Evolutionary conservation across 176 grass and related monocot species (phyloP), one percentile per base, ranked within the genome.

Genomic region (Typha latifolia): DNA sequence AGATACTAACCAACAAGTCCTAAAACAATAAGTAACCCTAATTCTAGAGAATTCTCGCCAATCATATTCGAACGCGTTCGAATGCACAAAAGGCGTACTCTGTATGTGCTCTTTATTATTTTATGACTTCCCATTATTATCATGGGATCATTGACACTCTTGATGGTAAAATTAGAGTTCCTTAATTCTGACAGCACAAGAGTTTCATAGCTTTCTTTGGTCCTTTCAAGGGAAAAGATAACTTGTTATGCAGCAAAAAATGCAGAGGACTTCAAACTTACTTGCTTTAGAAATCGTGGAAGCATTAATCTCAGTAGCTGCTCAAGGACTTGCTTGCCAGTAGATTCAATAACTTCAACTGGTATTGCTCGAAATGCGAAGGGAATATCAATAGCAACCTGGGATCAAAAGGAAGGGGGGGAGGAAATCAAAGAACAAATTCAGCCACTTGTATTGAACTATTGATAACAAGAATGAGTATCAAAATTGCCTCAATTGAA

Each of bases 371-470:
- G 86, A 66, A 99, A 90, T 2, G 83, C 84, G 77, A 99, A 90
- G 3, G 94, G 94, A 67, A 99, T 82, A 72, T 93, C 94, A 52
- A 99, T 99, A 64, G 78, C 19, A 59, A 99, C 94, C 94, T 99
- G 73, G 66, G 72, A 73, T 66, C 61, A 51, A n/a, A 71, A 65
- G 20, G 64, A 14, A 14, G 48, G 24, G 48, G 3, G 24, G 15
- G 4, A 22, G 23, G 4, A 67, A 23, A 53, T 47, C 18, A 47
- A 1, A 27, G 7, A 16, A 67, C 51, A 37, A 61, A 37, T 32
- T 8, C 2, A 29, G 59, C 2, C 32, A 26, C 48, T 4, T 12
- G 47, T 20, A 14, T 20, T n/a, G n/a, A n/a, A n/a, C n/a, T n/a
- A n/a, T n/a, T 43, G 49, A 0, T 26, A 43, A 76, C 7, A 32